Percentiles rank a stretch among this genome's conserved stretches.
Conservation (phyloP, 495 filamentous ascomycete species). For the Xylaria sp. region DNA sequence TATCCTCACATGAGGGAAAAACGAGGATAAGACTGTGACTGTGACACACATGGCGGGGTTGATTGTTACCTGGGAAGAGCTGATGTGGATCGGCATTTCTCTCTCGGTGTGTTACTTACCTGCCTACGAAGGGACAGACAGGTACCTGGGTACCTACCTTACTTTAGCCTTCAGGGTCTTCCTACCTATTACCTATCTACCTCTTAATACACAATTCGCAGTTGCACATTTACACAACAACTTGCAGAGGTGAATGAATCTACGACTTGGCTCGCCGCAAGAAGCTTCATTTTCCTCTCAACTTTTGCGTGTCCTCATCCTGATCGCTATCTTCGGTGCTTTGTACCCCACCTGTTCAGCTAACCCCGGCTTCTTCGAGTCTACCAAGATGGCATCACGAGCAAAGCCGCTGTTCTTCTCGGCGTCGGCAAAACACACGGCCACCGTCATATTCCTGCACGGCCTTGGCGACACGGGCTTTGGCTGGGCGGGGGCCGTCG, state of each 20-base stretch:
- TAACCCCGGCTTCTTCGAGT: constrained; percentile 5
- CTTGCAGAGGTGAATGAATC: constrained; percentile 7
- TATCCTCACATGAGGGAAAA: neutral
- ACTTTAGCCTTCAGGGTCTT: constrained; percentile 1
- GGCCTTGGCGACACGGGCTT: constrained; percentile 84
- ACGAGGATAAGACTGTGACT: neutral
- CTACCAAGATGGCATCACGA: constrained; percentile 40
- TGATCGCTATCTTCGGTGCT: constrained; percentile 11
- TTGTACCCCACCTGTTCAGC: constrained; percentile 22
- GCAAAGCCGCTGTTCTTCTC: constrained; percentile 71
- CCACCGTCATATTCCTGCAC: constrained; percentile 93
- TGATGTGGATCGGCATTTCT: neutral
- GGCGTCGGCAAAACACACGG: constrained; percentile 88
- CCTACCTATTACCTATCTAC: neutral
- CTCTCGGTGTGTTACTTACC: no score
- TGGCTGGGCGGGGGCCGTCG: constrained; percentile 80
- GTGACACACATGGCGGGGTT: constrained; percentile 8
- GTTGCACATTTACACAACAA: no score
- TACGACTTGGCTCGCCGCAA: neutral
- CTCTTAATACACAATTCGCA: neutral
- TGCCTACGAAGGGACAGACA: neutral
- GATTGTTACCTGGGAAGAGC: neutral
- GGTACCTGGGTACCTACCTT: no score
- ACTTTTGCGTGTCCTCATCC: constrained; percentile 22
- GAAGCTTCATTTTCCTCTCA: neutral